These are phyloP conservation scores for Seiridium cupressi DNA, from an alignment of 2,329 filamentous ascomycete genomes.

Conservation along the genomic window DNA sequence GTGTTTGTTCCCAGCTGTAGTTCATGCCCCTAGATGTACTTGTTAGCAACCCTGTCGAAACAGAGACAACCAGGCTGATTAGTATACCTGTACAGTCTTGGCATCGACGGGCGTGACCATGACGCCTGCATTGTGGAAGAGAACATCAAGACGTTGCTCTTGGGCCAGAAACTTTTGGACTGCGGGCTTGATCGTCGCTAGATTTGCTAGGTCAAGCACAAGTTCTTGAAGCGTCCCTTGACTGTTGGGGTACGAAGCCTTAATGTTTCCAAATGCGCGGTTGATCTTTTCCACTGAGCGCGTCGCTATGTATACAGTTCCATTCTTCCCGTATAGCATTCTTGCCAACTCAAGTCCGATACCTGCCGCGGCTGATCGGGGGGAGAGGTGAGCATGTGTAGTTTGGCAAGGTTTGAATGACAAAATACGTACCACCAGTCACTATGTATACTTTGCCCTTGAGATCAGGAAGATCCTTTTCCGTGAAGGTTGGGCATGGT, in stretches of 20 bases:
- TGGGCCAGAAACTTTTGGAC: conserved; percentile 9
- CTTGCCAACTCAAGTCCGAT: conserved; percentile 1
- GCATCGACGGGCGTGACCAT: background rate
- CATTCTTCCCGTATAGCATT: conserved; percentile 6
- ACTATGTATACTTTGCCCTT: background rate
- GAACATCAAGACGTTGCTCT: conserved; percentile 13
- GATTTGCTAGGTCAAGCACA: conserved; percentile 22
- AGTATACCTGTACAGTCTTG: conserved; percentile 2
- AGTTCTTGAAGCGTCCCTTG: background rate
- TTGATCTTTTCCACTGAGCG: conserved; percentile 2
- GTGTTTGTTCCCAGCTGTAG: conserved; percentile 6
- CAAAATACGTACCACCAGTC: background rate
- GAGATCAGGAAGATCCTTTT: background rate
- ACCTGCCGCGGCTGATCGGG: background rate
- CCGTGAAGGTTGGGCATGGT: conserved; percentile 1
- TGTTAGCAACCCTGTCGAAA: background rate
- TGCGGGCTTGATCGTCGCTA: conserved; percentile 13
- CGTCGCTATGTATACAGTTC: background rate
- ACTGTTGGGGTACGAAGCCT: background rate
- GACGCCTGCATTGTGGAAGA: conserved; percentile 17
- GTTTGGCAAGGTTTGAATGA: background rate
- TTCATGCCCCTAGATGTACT: background rate
- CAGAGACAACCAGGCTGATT: background rate
- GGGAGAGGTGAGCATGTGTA: background rate
- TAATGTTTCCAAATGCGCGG: background rate